phyloP scores from a whole-genome alignment of 2,329 filamentous ascomycete genomes.

The Alternaria panax region DNA sequence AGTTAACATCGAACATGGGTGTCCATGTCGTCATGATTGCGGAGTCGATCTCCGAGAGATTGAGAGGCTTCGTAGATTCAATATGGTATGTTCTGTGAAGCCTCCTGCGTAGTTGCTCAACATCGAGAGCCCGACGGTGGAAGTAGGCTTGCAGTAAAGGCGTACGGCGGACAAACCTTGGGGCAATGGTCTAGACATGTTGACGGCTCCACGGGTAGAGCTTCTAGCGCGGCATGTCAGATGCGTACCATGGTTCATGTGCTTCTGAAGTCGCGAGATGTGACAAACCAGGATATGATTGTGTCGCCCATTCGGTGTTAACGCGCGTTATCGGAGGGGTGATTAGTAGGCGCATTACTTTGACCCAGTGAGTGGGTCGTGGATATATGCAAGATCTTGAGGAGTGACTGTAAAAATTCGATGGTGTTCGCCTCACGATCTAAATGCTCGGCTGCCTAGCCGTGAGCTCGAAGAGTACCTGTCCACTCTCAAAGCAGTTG shows the following conservation, averaged over 20 bases:
- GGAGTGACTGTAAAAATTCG: conserved; percentile 1
- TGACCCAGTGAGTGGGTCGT: conserved; percentile 7
- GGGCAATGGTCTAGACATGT: neutral
- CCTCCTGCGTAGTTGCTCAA: neutral
- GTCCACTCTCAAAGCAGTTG: neutral
- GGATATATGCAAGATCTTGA: conserved; percentile 4
- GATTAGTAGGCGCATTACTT: neutral
- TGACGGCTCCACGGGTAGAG: neutral
- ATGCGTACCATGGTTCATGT: conserved; percentile 4
- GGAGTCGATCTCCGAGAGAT: neutral
- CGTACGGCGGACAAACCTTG: neutral
- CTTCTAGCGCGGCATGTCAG: conserved; percentile 7
- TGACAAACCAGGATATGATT: conserved; percentile 1
- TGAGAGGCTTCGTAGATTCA: neutral
- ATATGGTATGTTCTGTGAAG: neutral
- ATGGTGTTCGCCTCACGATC: conserved; percentile 6
- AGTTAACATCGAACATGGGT: conserved; percentile 6
- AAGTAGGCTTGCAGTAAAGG: neutral
- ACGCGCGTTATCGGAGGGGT: conserved; percentile 2
- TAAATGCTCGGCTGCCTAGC: conserved; percentile 5
- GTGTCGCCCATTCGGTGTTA: neutral
- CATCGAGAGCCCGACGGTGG: neutral
- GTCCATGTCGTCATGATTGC: conserved; percentile 28
- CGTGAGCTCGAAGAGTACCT: neutral
- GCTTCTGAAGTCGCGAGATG: neutral